phyloP scores from a whole-genome alignment of 768 basidiomycete species.

The Lactarius tabidus region DNA sequence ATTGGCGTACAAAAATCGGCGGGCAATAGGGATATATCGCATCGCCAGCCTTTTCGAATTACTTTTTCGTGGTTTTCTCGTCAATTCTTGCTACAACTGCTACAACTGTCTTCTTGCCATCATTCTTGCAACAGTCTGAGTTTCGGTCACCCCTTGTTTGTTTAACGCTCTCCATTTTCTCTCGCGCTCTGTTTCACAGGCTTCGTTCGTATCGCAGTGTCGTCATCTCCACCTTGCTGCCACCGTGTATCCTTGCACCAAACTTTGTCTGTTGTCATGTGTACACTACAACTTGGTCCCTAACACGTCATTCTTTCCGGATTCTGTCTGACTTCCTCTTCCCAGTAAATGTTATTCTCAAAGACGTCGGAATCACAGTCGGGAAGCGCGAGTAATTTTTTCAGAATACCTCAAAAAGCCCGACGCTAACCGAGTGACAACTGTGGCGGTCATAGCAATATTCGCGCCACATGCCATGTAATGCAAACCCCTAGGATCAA shows the following conservation, averaged over 20 bases:
- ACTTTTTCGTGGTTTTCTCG: constrained; percentile 1
- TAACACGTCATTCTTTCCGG: constrained; percentile 10
- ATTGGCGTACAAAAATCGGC: constrained; percentile 22
- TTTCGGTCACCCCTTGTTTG: constrained; percentile 8
- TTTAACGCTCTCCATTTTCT: not conserved
- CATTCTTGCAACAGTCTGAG: constrained; percentile 12
- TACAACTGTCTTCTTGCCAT: constrained; percentile 12
- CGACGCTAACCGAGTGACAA: constrained; percentile 7
- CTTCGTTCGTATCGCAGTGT: constrained; percentile 16
- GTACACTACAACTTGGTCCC: constrained; percentile 16
- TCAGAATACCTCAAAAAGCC: constrained; percentile 10
- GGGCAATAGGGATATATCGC: constrained; percentile 9
- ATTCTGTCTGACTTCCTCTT: constrained; percentile 14
- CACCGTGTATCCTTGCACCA: constrained; percentile 15
- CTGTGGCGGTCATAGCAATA: not conserved
- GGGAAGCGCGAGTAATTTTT: constrained; percentile 9
- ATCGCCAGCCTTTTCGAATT: not conserved
- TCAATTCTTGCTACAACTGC: constrained; percentile 13
- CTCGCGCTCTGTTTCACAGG: constrained; percentile 8
- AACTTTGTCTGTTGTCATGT: constrained; percentile 18
- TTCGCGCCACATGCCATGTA: constrained; percentile 9
- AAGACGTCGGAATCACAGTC: constrained; percentile 9
- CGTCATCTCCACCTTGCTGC: constrained; percentile 8
- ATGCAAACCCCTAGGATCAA: constrained; percentile 15
- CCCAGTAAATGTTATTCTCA: constrained; percentile 21